Percentiles rank a stretch among this genome's conserved stretches.
Evolutionary conservation across 2,329 filamentous ascomycete genomes (phyloP).

Genomic region (Alternaria dauci): DNA sequence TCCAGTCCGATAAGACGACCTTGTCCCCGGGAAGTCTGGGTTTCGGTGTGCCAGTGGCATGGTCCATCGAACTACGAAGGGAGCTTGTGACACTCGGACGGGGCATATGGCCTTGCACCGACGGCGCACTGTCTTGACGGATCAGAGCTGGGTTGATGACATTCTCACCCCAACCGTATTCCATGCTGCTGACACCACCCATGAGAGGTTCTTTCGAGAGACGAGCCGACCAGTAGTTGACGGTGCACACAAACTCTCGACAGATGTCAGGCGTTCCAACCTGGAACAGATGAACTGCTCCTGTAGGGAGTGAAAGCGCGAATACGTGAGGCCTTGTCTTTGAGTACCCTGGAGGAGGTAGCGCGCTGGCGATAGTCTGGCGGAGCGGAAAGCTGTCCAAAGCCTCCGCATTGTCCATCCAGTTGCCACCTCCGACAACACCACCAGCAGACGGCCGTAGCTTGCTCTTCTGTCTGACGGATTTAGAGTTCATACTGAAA

Average conservation of each 20-base stretch:
- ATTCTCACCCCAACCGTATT: constrained; percentile 93
- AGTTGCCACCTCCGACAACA: constrained; percentile 93
- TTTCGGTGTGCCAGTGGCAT: constrained; percentile 64
- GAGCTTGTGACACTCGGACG: constrained; percentile 68
- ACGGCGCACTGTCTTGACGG: constrained; percentile 48
- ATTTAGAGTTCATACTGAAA: constrained; percentile 81
- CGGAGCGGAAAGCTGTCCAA: constrained; percentile 86
- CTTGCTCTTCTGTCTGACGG: constrained; percentile 72
- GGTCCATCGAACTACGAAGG: constrained; percentile 66
- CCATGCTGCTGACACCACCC: constrained; percentile 93
- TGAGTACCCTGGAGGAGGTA: constrained; percentile 92
- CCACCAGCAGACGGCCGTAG: constrained; percentile 65
- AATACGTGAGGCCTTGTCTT: constrained; percentile 90
- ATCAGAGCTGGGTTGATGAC: constrained; percentile 70
- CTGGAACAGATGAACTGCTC: constrained; percentile 97
- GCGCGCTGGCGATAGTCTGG: constrained; percentile 87
- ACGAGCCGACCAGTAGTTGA: constrained; percentile 97
- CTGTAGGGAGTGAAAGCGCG: constrained; percentile 89
- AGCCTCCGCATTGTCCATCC: constrained; percentile 95
- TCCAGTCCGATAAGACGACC: constrained; percentile 85
- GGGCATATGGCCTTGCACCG: constrained; percentile 47
- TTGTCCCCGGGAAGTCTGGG: constrained; percentile 83
- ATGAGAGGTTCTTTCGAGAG: constrained; percentile 92
- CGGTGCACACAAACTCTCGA: constrained; percentile 90
- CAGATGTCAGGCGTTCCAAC: constrained; percentile 95